A percentile compares a stretch with the other conserved stretches of the same genome.
Conservation (phyloP, 495 filamentous ascomycete genomes). For the Lichenothelia convexa region DNA sequence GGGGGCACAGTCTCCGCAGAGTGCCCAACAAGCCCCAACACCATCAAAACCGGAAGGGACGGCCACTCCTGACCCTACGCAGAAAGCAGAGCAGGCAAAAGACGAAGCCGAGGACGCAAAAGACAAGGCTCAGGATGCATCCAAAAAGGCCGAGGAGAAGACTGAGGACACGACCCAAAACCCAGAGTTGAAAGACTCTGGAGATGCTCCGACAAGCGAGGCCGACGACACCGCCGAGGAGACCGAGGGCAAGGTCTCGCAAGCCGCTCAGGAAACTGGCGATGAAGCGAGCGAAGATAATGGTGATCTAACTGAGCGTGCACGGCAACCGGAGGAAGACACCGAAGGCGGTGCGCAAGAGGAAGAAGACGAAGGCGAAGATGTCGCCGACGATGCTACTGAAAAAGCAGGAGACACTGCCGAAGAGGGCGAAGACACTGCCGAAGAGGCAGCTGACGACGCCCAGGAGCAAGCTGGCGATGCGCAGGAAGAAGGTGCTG, state of each 20-base stretch:
- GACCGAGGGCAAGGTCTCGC: neutral
- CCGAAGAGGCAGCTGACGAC: conserved; percentile 10
- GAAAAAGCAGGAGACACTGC: too few species aligned
- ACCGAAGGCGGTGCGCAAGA: conserved; percentile 11
- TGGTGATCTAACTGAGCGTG: too few species aligned
- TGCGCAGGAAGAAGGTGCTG: conserved; percentile 22
- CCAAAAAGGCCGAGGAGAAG: conserved; percentile 1
- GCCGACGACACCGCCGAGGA: conserved; percentile 1
- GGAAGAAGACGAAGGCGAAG: conserved; percentile 15
- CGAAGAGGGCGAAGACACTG: too few species aligned
- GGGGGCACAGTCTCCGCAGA: conserved; percentile 1
- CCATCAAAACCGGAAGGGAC: conserved; percentile 12
- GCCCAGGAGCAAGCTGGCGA: neutral
- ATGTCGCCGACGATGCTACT: conserved; percentile 12
- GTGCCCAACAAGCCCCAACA: conserved; percentile 13
- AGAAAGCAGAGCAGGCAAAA: conserved; percentile 12
- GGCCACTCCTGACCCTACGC: conserved; percentile 12
- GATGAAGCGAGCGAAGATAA: neutral
- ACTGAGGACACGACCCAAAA: conserved; percentile 6
- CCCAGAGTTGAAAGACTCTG: neutral
- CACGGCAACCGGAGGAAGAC: conserved; percentile 8
- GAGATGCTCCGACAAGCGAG: neutral
- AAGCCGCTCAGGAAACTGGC: neutral
- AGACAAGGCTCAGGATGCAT: neutral
- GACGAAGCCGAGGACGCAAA: conserved; percentile 12